A percentile compares a stretch with the other conserved stretches of the same genome.
These are phyloP conservation scores for Protea cynaroides DNA, from an alignment of 164 flowering plant species.

Conservation along the genomic window DNA sequence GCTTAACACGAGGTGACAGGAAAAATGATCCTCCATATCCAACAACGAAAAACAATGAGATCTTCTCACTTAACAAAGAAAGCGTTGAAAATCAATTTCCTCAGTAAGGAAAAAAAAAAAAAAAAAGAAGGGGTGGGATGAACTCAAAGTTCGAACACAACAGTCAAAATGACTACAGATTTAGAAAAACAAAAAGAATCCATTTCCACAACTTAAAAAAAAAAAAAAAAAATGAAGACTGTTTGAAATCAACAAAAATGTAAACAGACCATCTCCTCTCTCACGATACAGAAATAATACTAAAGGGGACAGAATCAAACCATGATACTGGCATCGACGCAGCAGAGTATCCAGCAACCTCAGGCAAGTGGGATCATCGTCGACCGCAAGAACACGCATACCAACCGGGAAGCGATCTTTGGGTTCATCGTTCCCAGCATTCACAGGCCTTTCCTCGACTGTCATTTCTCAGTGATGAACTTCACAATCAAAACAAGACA, in stretches of 20 bases:
- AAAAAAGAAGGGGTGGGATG: not conserved
- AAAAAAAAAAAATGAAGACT: not conserved
- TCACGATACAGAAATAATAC: not conserved
- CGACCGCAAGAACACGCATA: constrained; percentile 63
- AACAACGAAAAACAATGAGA: not conserved
- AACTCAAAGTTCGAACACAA: not conserved
- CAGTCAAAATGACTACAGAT: not conserved
- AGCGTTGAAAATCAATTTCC: not conserved
- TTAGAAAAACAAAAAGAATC: not conserved
- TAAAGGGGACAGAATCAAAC: constrained; percentile 17
- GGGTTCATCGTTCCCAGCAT: constrained; percentile 19
- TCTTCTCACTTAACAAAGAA: not conserved
- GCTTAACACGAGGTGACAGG: not conserved
- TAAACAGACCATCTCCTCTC: constrained; percentile 5
- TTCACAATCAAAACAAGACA: not conserved
- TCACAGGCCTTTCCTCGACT: constrained; percentile 17
- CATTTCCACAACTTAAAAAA: constrained; percentile 1
- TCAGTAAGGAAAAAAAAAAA: not conserved
- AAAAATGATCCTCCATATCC: not conserved
- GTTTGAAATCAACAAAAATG: not conserved
- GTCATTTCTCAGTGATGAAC: constrained; percentile 27
- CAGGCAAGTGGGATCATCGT: constrained; percentile 59
- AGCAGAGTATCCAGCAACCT: constrained; percentile 39
- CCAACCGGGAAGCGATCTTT: constrained; percentile 49
- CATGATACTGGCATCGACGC: constrained; percentile 49